Base-by-base conservation (phyloP, 2,329 filamentous ascomycete species). In the Davidsoniella eucalypti region DNA sequence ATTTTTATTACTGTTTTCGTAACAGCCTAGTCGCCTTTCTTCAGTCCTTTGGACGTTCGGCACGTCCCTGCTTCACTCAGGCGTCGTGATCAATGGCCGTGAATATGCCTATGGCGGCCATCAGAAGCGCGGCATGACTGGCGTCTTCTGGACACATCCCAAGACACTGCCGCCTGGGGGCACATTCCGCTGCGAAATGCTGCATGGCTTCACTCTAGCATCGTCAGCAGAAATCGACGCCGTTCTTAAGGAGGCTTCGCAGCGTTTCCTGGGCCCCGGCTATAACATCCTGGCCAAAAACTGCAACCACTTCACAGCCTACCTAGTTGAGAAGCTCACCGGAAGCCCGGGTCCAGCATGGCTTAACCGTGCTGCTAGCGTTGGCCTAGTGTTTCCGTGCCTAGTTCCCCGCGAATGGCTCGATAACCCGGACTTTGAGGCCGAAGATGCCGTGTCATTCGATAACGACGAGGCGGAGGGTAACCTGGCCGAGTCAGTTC, bases 31-130 rank as follows among this genome's bases (percentile, higher is more conserved):
- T 46, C 78, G 78, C 57, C 64, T 92, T 38, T 81, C 84, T n/a
- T 79, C 82, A 0, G 58, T 86, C 10, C 72, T 93, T 26, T 93
- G 86, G 86, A 74, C 78, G 17, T 62, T 90, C 50, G 86, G 86
- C 53, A 75, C 81, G 43, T 84, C 81, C 4, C 76, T 93, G 33
- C 74, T 92, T 4, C 86, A 93, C 62, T 85, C 85, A 0, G 86
- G 84, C 48, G 82, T 93, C 49, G 84, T 87, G 39, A 85, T 92
- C 64, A 80, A 81, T 61, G 77, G 81, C 56, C 76, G 71, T 55
- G 86, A 93, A 68, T 93, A 92, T 61, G 86, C 86, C 18, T 93
- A 86, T 59, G 86, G 86, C 41, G 86, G 86, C 1, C 86, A 93
- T 62, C 78, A 85, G 60, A 75, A 75, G 57, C 75, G 68, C 46